Base-by-base conservation (phyloP, 129 eudicot genomes). In the Daucus carota region DNA sequence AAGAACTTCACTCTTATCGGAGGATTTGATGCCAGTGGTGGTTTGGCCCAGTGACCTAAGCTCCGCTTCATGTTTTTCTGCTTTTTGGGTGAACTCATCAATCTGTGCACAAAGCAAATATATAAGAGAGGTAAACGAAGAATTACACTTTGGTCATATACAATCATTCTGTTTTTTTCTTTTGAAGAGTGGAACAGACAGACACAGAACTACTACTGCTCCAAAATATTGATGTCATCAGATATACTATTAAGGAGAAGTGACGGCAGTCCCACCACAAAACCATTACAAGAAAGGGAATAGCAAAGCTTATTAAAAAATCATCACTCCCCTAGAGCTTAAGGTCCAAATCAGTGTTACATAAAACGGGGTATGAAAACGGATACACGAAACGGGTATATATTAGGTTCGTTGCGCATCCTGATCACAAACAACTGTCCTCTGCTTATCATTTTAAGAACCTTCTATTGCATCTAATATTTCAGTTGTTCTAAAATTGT, bases 51-150 rank as follows among this genome's bases (percentile, higher is more conserved):
- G 1, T 3, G 70, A 69, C 38, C 32, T 65, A 18, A 28, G 43
- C 62, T 79, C 74, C 44, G 22, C 74, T 18, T 83, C 83, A 34
- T 70, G 80, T 54, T 75, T 83, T 65, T 42, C 71, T 33, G 83
- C 86, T 16, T 79, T 83, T 46, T 45, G 32, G 43, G 44, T 65
- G 63, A 83, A 73, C 79, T 83, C 86, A 46, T 83, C 83, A 54
- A 83, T 83, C 86, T 83, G 74, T 50, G 31, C 44, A 48, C 34
- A 43, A 41, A 4, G 47, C 9, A 40, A 52, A 74, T 20, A 12
- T 8, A 33, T 20, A 54, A 22, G 59, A 54, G 40, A 8, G 34
- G 32, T n/a, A 59, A 42, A 59, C n/a, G 42, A 40, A 63, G 10
- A 14, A 14, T 63, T 2, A 63, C 0, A 31, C 36, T 0, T 31